A percentile compares a stretch with the other conserved stretches of the same genome.
These are phyloP conservation scores for Forsythia suspensa DNA, from an alignment of 257 asterid genomes.

Conservation along the genomic window DNA sequence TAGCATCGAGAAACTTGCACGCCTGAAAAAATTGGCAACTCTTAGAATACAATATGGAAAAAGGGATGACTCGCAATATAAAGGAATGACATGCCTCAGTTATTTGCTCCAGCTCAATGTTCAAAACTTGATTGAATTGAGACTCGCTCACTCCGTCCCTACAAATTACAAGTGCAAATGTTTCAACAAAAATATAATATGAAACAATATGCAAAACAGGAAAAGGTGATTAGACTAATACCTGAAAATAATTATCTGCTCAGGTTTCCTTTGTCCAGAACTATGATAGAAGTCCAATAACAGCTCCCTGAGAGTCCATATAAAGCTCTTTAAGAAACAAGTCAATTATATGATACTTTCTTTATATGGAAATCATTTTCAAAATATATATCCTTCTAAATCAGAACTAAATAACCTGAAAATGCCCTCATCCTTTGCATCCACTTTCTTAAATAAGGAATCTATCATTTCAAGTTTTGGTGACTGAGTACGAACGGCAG, in stretches of 20 bases:
- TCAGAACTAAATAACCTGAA: constrained; percentile 30
- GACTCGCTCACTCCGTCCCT: constrained; percentile 85
- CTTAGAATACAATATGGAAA: background rate
- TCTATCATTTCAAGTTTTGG: constrained; percentile 70
- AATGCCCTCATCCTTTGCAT: constrained; percentile 49
- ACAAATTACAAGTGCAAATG: background rate
- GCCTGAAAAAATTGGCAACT: constrained; percentile 38
- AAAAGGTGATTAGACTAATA: background rate
- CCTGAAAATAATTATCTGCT: constrained; percentile 72
- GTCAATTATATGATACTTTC: background rate
- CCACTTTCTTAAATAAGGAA: constrained; percentile 32
- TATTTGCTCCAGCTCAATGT: constrained; percentile 66
- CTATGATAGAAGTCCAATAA: constrained; percentile 49
- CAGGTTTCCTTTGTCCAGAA: constrained; percentile 43
- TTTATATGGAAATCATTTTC: background rate
- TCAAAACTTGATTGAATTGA: constrained; percentile 72
- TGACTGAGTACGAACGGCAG: constrained; percentile 70
- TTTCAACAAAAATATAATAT: background rate
- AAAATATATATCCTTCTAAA: background rate
- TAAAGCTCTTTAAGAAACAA: background rate
- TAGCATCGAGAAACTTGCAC: constrained; percentile 51
- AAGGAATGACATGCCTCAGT: constrained; percentile 38
- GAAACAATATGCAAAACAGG: background rate
- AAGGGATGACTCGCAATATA: background rate
- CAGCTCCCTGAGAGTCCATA: constrained; percentile 48